A percentile compares a stretch with the other conserved stretches of the same genome.
Conservation (phyloP, 805 yeast genomes). For the Candida vartiovaarae region DNA sequence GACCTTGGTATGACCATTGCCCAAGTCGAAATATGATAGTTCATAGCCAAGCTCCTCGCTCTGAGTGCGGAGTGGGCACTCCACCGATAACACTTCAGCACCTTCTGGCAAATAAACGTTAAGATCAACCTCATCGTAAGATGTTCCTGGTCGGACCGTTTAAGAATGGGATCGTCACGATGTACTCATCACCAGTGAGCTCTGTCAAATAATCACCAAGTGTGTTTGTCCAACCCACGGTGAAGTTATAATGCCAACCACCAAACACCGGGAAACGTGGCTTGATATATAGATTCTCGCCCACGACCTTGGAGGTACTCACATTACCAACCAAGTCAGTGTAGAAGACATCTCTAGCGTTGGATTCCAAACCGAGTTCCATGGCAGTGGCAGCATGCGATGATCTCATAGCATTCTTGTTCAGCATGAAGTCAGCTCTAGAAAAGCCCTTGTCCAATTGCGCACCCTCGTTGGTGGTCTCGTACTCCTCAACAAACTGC, state of each 20-base stretch:
- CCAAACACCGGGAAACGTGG: slow-evolving; percentile 96
- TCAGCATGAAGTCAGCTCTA: slow-evolving; percentile 68
- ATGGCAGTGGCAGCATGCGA: slow-evolving; percentile 56
- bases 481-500: slow-evolving; percentile 81
- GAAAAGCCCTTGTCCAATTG: slow-evolving; percentile 64
- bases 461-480: slow-evolving; percentile 72
- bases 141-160: slow-evolving; percentile 65
- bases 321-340: slow-evolving; percentile 93
- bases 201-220: slow-evolving; percentile 46
- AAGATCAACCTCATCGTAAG: slow-evolving; percentile 55
- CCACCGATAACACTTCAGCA: slow-evolving; percentile 49
- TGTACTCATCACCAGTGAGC: slow-evolving; percentile 34
- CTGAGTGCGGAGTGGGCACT: slow-evolving; percentile 45
- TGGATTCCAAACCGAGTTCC: slow-evolving; percentile 46
- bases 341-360: slow-evolving; percentile 62
- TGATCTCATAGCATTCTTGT: slow-evolving; percentile 39
- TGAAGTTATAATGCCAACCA: slow-evolving; percentile 93
- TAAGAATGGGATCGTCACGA: slow-evolving; percentile 63
- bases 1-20: slow-evolving; percentile 71
- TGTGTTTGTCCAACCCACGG: slow-evolving; percentile 83
- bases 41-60: slow-evolving; percentile 25
- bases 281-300: slow-evolving; percentile 43
- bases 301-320: slow-evolving; percentile 52
- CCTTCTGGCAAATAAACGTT: slow-evolving; percentile 83
- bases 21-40: slow-evolving; percentile 64